A percentile compares a stretch with the other conserved stretches of the same genome.
Conservation (phyloP, 441 rosid species). For the Macaranga tanarius region DNA sequence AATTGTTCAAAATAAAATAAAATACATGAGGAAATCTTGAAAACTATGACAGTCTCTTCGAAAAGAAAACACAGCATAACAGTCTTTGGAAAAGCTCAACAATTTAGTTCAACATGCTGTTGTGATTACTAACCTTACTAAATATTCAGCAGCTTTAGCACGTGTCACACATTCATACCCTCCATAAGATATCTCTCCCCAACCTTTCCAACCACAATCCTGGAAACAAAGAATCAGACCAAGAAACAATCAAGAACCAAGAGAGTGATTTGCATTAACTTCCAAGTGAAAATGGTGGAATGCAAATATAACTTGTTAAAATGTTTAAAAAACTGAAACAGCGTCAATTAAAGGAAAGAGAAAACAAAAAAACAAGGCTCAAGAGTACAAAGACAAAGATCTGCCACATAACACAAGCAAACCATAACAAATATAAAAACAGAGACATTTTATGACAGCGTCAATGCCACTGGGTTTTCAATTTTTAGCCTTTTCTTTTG, state of each 20-base stretch:
- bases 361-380: background rate
- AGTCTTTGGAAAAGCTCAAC: background rate
- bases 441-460: background rate
- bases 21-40: background rate
- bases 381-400: background rate
- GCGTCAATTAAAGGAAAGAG: background rate
- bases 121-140: slow-evolving; percentile 42
- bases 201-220: slow-evolving; percentile 91
- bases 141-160: slow-evolving; percentile 81
- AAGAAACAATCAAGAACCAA: slow-evolving; percentile 12
- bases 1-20: slow-evolving; percentile 5
- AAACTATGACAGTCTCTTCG: slow-evolving; percentile 13
- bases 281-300: background rate
- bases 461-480: background rate
- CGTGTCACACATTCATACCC: slow-evolving; percentile 70
- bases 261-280: background rate
- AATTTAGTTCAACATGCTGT: slow-evolving; percentile 12
- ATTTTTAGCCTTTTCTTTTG: background rate
- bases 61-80: background rate
- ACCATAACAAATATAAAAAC: background rate
- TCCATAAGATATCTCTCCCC: slow-evolving; percentile 98
- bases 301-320: background rate
- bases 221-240: slow-evolving; percentile 29
- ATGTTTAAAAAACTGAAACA: background rate
- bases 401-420: background rate